Evolutionary conservation across 148 eudicot species (phyloP), one percentile per base, ranked within the genome.

Genomic region (Vaccinium macrocarpon): DNA sequence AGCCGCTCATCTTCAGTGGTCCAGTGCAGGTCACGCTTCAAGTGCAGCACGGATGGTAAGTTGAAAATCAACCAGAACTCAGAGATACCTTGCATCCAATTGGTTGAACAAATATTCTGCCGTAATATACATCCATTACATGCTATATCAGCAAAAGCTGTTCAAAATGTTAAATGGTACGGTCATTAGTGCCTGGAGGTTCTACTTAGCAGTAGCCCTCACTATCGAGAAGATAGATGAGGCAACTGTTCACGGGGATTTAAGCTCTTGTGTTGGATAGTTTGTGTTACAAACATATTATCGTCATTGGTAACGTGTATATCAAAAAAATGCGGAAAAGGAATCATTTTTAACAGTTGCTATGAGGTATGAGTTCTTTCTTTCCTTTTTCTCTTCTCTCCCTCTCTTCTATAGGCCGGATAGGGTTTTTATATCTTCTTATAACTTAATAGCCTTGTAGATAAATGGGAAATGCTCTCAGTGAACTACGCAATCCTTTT

Each of bases 1-100:
- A 6, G 88, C 92, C 71, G 82, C 87, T 84, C 87, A 90, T 84
- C 81, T 82, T 72, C 92, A 85, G 75, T 81, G 85, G 57, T 78
- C 92, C 5, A 80, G 83, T 82, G 90, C 61, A 79, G 88, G 87
- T 53, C 88, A 89, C 62, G 90, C 89, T 78, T 85, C 90, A 61
- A 86, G 86, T 83, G 87, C 81, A 84, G 88, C 75, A 9, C 86
- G 84, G 66, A 91, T 83, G 93, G 99, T 96, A 95, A 89, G 76
- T 23, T 86, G 74, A 29, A 79, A 81, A 49, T 66, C 73, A 77
- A 27, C 80, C 42, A 77, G 32, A 85, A 84, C 77, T 76, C 38
- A 53, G 70, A 57, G 64, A 82, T 42, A 59, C 85, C 80, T 1
- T 18, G 14, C 71, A 21, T 56, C 35, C 27, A 82, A 15, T 72